These are phyloP conservation scores for Leptodermis oblonga DNA, from an alignment of 257 asterid species.

Conservation along the genomic window DNA sequence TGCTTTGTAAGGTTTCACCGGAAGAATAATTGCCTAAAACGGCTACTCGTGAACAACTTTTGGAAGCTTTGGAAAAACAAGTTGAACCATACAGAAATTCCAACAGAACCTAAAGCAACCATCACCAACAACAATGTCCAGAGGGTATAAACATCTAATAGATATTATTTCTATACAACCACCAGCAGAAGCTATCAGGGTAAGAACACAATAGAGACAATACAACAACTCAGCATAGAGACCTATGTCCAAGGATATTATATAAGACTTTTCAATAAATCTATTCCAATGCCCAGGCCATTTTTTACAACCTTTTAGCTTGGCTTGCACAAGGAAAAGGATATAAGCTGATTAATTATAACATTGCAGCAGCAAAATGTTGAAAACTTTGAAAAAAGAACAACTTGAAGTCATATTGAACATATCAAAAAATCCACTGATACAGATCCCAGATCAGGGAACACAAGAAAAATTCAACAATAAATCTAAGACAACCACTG, in stretches of 20 bases:
- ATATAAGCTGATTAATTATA: not conserved
- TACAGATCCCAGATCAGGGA: not conserved
- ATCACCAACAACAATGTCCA: not conserved
- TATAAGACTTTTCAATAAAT: not conserved
- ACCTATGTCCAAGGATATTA: not conserved
- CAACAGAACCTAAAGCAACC: not conserved
- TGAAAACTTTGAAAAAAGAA: not conserved
- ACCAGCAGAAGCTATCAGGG: not conserved
- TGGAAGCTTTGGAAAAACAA: not conserved
- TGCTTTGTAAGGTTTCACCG: conserved; percentile 14
- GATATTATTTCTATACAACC: not conserved
- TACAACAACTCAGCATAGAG: not conserved
- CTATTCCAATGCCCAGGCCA: not conserved
- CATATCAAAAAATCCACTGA: not conserved
- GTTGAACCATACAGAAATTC: not conserved
- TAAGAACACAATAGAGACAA: not conserved
- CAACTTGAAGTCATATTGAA: not conserved
- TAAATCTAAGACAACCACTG: not conserved
- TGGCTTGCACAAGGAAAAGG: not conserved
- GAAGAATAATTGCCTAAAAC: conserved; percentile 1
- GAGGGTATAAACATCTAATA: not conserved
- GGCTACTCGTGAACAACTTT: not conserved
- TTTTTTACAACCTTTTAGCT: not conserved
- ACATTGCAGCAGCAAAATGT: not conserved
- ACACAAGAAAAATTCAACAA: not conserved